A percentile compares a stretch with the other conserved stretches of the same genome.
Conservation (phyloP, 345 rosid genomes). For the Reutealis trisperma region DNA sequence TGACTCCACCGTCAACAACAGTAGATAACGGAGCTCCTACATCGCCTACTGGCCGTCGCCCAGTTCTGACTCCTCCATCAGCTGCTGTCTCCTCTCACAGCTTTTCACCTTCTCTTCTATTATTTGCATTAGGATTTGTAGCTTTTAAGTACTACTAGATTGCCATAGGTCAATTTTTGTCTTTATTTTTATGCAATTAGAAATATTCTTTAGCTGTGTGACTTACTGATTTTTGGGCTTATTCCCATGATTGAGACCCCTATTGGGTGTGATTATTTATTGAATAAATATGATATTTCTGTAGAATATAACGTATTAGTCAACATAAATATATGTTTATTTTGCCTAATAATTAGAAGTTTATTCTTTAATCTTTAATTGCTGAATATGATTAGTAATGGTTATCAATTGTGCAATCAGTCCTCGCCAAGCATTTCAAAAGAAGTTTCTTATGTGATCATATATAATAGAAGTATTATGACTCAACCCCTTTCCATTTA, state of each 20-base stretch:
- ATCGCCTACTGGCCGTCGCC: slow-evolving; percentile 48
- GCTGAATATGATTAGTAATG: background rate
- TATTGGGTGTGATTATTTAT: slow-evolving; percentile 29
- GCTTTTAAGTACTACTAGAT: slow-evolving; percentile 42
- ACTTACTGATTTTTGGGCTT: background rate
- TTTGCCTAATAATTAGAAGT: too few relatives aligned
- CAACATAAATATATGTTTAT: background rate
- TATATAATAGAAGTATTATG: background rate
- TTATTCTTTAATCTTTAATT: too few relatives aligned
- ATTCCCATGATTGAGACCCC: slow-evolving; percentile 5
- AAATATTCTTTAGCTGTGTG: slow-evolving; percentile 13
- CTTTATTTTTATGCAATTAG: background rate
- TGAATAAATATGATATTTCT: background rate
- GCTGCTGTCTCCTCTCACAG: slow-evolving; percentile 40
- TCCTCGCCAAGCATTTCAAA: background rate
- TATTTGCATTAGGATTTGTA: slow-evolving; percentile 44
- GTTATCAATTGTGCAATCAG: background rate
- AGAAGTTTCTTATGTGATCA: background rate
- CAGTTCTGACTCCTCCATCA: slow-evolving; percentile 53
- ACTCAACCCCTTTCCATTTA: background rate
- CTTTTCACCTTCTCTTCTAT: slow-evolving; percentile 49
- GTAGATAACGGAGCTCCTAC: slow-evolving; percentile 41
- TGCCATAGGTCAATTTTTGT: background rate
- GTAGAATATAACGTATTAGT: background rate
- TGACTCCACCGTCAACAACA: slow-evolving; percentile 51